Evolutionary conservation across 2,329 filamentous ascomycete genomes (phyloP), one percentile per base, ranked within the genome.

Genomic region (Herpotrichia juniperi): DNA sequence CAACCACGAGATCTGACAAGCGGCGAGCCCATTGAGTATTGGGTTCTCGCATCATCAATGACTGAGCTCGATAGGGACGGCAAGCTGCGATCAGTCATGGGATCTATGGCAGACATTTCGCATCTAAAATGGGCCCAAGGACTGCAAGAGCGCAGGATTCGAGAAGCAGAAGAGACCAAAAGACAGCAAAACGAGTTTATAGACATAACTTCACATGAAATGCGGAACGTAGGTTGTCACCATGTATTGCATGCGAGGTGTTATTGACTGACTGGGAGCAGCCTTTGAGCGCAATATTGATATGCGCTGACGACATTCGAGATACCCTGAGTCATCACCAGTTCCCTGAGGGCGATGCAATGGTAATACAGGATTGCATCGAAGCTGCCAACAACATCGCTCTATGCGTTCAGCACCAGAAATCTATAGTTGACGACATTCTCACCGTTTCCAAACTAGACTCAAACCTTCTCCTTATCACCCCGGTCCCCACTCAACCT

Each of bases 391-490:
- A 73, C 28, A 74, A 75, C 0, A 79, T 79, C n/a, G 56, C 74
- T 7, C 66, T 78, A 1, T 79, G 77, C 50, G 73, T 78, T 2
- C 67, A 67, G n/a, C 76, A 79, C 51, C 76, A 78, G 50, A 76
- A 75, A 49, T 74, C 71, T 57, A 46, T 80, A 12, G 76, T 80
- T 1, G 78, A 80, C 49, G 78, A 80, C 53, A 76, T 80, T 12
- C 60, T 80, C 1, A 78, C 76, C 1, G 72, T 79, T 45, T 78
- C 76, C 1, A 80, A 80, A 51, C 68, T 79, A 6, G 77, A 79
- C 52, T 78, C 77, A 46, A 79, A 64, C 11, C 64, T 76, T 11
- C 52, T 62, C 6, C 17, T 56, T 9, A 59, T 62, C 22, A 57
- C 71, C 0, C 75, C 77, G 5, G 67, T 78, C 21, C 69, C 68